These are phyloP conservation scores for Candida tallmaniae DNA, from an alignment of 805 yeast species.

Conservation along the genomic window DNA sequence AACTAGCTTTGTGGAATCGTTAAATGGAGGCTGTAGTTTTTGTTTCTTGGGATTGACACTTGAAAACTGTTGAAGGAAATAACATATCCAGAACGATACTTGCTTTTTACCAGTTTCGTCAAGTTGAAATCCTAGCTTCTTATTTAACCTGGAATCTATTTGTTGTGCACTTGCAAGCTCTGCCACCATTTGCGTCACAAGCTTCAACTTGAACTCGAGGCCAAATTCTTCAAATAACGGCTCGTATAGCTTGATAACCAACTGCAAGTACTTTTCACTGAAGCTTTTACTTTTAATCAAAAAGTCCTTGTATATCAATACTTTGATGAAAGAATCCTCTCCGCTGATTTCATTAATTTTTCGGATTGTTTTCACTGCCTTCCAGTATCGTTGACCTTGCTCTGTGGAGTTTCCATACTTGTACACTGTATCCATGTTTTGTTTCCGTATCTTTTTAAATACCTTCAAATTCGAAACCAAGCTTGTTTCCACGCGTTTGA, in stretches of 20 bases:
- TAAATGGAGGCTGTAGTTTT: not conserved
- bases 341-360: conserved; percentile 1
- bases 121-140: conserved; percentile 1
- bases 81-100: conserved; percentile 3
- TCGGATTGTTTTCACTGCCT: conserved; percentile 22
- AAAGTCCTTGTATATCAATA: conserved; percentile 19
- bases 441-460: conserved; percentile 48
- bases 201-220: conserved; percentile 10
- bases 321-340: conserved; percentile 8
- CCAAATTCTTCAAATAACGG: conserved; percentile 31
- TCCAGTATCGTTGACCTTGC: conserved; percentile 41
- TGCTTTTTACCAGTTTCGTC: not conserved
- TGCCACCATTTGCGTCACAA: not conserved
- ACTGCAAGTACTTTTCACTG: conserved; percentile 16
- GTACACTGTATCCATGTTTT: conserved; percentile 33
- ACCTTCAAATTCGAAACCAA: conserved; percentile 38
- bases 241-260: conserved; percentile 22
- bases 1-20: not conserved
- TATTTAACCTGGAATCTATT: not conserved
- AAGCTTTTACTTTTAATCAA: conserved; percentile 15
- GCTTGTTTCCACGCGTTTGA: not conserved
- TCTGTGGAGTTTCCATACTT: conserved; percentile 38
- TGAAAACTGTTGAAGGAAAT: conserved; percentile 2
- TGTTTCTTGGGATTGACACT: conserved; percentile 1
- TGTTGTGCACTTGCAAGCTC: not conserved